Evolutionary conservation across 768 basidiomycete genomes (phyloP).

Genomic region (Tylopilus cervinicoccineus): DNA sequence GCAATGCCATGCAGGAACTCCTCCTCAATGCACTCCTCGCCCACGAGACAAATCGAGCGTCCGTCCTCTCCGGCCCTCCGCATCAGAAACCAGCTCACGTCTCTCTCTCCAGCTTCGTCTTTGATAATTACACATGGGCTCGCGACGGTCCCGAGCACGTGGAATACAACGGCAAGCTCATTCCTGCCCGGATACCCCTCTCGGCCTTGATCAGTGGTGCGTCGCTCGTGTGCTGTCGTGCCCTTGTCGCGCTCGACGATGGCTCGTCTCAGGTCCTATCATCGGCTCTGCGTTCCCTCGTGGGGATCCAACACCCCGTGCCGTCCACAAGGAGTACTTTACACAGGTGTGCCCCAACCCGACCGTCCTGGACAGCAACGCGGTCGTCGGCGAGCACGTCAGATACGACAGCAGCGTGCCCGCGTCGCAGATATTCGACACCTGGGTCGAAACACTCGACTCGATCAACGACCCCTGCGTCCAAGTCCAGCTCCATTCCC

Average conservation of each 20-base stretch:
- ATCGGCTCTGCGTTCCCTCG: slow-evolving; percentile 38
- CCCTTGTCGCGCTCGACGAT: neutral
- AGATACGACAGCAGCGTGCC: slow-evolving; percentile 22
- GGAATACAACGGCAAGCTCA: slow-evolving; percentile 44
- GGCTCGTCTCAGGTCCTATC: slow-evolving; percentile 34
- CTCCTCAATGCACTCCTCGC: slow-evolving; percentile 50
- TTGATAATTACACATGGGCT: slow-evolving; percentile 58
- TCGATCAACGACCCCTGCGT: slow-evolving; percentile 46
- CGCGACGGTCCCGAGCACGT: slow-evolving; percentile 39
- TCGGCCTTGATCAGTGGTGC: slow-evolving; percentile 50
- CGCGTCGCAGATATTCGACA: slow-evolving; percentile 37
- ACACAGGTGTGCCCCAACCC: slow-evolving; percentile 45
- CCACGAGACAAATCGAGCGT: slow-evolving; percentile 45
- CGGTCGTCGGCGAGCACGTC: slow-evolving; percentile 20
- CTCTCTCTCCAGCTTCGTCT: slow-evolving; percentile 42
- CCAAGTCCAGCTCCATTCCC: slow-evolving; percentile 35
- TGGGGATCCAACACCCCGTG: slow-evolving; percentile 36
- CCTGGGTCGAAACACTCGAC: slow-evolving; percentile 45
- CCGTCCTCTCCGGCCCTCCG: slow-evolving; percentile 18
- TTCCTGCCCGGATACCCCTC: slow-evolving; percentile 53
- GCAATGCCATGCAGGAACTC: slow-evolving; percentile 58
- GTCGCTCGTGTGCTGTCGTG: slow-evolving; percentile 1
- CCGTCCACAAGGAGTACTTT: slow-evolving; percentile 46
- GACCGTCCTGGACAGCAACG: slow-evolving; percentile 27
- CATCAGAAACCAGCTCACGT: neutral